Evolutionary conservation across 1,139 yeast genomes (phyloP).

Genomic region (Suhomyces kunorum): DNA sequence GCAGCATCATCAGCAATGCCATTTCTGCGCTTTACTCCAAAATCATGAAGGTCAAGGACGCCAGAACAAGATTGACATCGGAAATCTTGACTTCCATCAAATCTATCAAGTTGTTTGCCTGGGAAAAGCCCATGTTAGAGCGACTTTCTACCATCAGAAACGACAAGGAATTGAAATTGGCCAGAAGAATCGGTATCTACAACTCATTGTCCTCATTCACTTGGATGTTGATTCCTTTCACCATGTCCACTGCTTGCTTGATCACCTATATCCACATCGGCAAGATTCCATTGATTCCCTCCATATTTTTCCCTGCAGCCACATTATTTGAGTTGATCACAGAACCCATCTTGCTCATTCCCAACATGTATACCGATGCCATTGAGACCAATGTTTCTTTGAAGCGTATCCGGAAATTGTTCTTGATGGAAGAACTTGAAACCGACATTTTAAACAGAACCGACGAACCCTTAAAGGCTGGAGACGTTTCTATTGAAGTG

Average conservation of each 20-base stretch:
- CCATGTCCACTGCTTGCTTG: conserved; percentile 38
- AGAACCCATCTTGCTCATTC: conserved; percentile 38
- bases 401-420: conserved; percentile 34
- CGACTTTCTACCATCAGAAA: conserved; percentile 39
- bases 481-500: conserved; percentile 14
- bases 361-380: conserved; percentile 31
- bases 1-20: conserved; percentile 32
- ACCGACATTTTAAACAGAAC: conserved; percentile 21
- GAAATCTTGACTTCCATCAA: conserved; percentile 44
- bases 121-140: conserved; percentile 43
- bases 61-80: conserved; percentile 39
- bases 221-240: conserved; percentile 42
- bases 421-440: conserved; percentile 37
- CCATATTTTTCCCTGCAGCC: conserved; percentile 42
- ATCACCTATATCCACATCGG: conserved; percentile 28
- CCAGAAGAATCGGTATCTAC: conserved; percentile 34
- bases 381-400: conserved; percentile 37
- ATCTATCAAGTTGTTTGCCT: conserved; percentile 42
- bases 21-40: conserved; percentile 28
- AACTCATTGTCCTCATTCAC: conserved; percentile 34
- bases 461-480: conserved; percentile 13
- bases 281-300: conserved; percentile 34
- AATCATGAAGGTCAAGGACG: conserved; percentile 36
- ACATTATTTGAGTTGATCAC: conserved; percentile 38
- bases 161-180: conserved; percentile 34